A percentile compares a stretch with the other conserved stretches of the same genome.
phyloP scores from a whole-genome alignment of 2,329 filamentous ascomycete genomes.

The Arthrobotrys pseudoclavata region DNA sequence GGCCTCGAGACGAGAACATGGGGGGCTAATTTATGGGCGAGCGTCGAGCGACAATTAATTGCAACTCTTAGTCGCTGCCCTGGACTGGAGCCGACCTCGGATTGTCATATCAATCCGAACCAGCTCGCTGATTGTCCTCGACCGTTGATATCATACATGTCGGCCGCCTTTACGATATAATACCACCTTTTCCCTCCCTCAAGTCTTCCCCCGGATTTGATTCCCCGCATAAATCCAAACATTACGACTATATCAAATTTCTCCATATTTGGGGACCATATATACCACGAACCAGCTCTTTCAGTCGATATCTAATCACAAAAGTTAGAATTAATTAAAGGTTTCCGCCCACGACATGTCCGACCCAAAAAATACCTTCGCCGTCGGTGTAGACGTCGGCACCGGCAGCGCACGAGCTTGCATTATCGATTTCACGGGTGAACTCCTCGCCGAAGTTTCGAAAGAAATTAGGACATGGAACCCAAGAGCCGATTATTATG shows the following conservation, averaged over 20 bases:
- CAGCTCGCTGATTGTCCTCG: slow-evolving; percentile 29
- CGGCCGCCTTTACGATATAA: slow-evolving; percentile 23
- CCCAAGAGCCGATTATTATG: slow-evolving; percentile 72
- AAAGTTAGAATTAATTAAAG: neutral
- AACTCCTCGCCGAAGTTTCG: slow-evolving; percentile 78
- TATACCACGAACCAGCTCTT: neutral
- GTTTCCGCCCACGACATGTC: slow-evolving; percentile 21
- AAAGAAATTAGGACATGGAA: slow-evolving; percentile 66
- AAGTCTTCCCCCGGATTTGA: neutral
- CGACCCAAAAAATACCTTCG: slow-evolving; percentile 55
- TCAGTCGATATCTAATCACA: neutral
- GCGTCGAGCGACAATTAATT: neutral
- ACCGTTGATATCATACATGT: slow-evolving; percentile 35
- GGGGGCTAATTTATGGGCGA: neutral
- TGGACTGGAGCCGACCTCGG: slow-evolving; percentile 28
- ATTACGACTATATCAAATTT: neutral
- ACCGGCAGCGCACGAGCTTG: slow-evolving; percentile 96
- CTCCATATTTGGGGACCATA: neutral
- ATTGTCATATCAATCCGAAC: slow-evolving; percentile 27
- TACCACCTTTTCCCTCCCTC: neutral
- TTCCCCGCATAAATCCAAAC: slow-evolving; percentile 6
- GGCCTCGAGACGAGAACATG: slow-evolving; percentile 48
- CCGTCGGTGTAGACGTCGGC: slow-evolving; percentile 90
- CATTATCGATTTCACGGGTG: slow-evolving; percentile 90
- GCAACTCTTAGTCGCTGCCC: neutral